phyloP scores from a whole-genome alignment of 768 basidiomycete genomes.

The Auriscalpium microsporum region DNA sequence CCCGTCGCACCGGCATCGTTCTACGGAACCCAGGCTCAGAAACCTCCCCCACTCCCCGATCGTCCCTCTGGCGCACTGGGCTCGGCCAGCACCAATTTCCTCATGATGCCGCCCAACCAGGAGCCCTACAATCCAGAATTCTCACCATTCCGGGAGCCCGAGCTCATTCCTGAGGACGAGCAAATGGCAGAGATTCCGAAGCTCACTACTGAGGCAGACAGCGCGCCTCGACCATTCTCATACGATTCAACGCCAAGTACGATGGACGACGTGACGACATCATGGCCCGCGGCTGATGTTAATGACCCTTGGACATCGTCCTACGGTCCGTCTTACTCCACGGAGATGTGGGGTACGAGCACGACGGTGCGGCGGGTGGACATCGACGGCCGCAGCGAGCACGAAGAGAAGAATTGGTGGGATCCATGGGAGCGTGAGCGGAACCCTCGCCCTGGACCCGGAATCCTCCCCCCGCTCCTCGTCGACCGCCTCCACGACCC shows the following conservation, averaged over 20 bases:
- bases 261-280: conserved; percentile 2
- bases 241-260: conserved; percentile 1
- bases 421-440: conserved; percentile 38
- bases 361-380: conserved; percentile 23
- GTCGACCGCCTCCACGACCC: conserved; percentile 63
- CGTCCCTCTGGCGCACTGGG: conserved; percentile 25
- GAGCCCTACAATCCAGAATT: conserved; percentile 13
- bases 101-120: conserved; percentile 16
- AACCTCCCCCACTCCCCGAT: conserved; percentile 29
- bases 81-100: conserved; percentile 29
- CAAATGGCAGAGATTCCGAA: not conserved
- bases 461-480: conserved; percentile 60
- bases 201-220: conserved; percentile 3
- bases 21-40: conserved; percentile 8
- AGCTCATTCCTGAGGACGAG: conserved; percentile 19
- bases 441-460: conserved; percentile 54
- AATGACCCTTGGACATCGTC: not conserved
- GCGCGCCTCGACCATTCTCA: conserved; percentile 8
- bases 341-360: conserved; percentile 6
- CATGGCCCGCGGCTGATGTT: conserved; percentile 10
- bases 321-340: conserved; percentile 1
- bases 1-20: conserved; percentile 18
- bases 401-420: conserved; percentile 69
- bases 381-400: conserved; percentile 52
- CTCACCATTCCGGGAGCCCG: conserved; percentile 23